Evolutionary conservation across 176 grass and related monocot genomes (phyloP).

Genomic region (Cenchrus americanus): DNA sequence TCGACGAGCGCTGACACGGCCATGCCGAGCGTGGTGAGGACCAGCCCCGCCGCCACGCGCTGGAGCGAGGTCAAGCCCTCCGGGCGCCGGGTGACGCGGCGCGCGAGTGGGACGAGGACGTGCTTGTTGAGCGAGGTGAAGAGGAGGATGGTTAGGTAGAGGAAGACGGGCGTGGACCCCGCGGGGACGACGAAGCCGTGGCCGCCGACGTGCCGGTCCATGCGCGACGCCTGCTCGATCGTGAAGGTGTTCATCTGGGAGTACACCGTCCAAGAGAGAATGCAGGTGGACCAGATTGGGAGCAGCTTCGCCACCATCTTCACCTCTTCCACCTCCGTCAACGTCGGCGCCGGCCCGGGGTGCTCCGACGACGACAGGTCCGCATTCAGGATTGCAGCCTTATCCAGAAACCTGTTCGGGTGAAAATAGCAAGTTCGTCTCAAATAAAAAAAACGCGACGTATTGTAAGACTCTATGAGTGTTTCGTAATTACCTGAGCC

Average conservation of each 20-base stretch:
- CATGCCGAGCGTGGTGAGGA: constrained; percentile 58
- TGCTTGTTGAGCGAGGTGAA: constrained; percentile 78
- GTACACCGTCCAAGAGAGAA: constrained; percentile 73
- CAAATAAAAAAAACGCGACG: background rate
- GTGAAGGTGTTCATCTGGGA: constrained; percentile 75
- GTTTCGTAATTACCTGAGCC: constrained; percentile 52
- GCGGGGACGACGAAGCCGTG: constrained; percentile 58
- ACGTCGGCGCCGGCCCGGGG: constrained; percentile 25
- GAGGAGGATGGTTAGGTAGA: constrained; percentile 70
- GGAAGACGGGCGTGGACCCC: constrained; percentile 69
- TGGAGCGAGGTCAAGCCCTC: constrained; percentile 70
- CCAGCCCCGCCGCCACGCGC: constrained; percentile 54
- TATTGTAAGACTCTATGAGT: background rate
- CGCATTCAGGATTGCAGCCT: constrained; percentile 49
- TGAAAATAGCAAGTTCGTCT: background rate
- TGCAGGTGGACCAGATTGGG: constrained; percentile 73
- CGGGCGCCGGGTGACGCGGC: constrained; percentile 52
- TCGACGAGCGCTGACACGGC: constrained; percentile 58
- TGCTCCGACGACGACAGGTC: constrained; percentile 36
- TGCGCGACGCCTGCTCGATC: constrained; percentile 68
- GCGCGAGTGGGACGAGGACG: constrained; percentile 60
- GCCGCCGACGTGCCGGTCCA: constrained; percentile 47
- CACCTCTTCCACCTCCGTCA: constrained; percentile 79
- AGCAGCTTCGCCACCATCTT: constrained; percentile 74
- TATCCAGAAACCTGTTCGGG: constrained; percentile 42